Percentiles rank a stretch among this genome's conserved stretches.
Evolutionary conservation across 306 rosid genomes (phyloP).

Genomic region (Quercus parvula): DNA sequence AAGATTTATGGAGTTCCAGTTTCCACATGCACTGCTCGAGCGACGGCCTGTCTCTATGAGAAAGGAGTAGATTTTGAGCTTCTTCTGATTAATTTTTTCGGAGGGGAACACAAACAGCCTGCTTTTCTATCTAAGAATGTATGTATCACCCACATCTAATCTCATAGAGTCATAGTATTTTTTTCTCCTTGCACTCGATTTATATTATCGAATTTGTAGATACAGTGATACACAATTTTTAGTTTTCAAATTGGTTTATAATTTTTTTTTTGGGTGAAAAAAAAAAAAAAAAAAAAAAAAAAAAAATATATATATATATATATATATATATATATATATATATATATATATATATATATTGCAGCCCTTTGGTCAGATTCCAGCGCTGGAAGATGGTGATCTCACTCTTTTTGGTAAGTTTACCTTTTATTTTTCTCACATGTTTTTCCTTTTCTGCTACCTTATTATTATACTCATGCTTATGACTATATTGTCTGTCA

Average conservation of each 20-base stretch:
- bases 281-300: too few species aligned
- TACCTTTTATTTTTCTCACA: neutral
- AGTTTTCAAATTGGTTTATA: neutral
- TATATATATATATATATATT: neutral
- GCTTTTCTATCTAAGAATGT: slow-evolving; percentile 70
- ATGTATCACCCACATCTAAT: neutral
- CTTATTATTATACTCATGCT: neutral
- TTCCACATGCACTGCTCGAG: slow-evolving; percentile 57
- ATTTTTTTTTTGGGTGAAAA: neutral
- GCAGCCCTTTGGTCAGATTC: slow-evolving; percentile 74
- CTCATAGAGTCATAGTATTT: too few species aligned
- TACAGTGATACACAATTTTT: neutral
- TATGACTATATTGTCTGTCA: neutral
- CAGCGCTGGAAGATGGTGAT: slow-evolving; percentile 68
- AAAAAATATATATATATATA: too few species aligned
- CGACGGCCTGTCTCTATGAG: slow-evolving; percentile 58
- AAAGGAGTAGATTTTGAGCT: slow-evolving; percentile 61
- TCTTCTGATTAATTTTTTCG: slow-evolving; percentile 51
- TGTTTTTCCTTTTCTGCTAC: neutral
- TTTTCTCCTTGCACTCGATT: neutral
- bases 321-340: too few species aligned
- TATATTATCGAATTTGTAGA: neutral
- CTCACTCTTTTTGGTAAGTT: slow-evolving; percentile 66
- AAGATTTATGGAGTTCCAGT: slow-evolving; percentile 63
- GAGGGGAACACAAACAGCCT: slow-evolving; percentile 53